These are phyloP conservation scores for Akebia trifoliata DNA, from an alignment of 164 flowering plant species.

Conservation along the genomic window DNA sequence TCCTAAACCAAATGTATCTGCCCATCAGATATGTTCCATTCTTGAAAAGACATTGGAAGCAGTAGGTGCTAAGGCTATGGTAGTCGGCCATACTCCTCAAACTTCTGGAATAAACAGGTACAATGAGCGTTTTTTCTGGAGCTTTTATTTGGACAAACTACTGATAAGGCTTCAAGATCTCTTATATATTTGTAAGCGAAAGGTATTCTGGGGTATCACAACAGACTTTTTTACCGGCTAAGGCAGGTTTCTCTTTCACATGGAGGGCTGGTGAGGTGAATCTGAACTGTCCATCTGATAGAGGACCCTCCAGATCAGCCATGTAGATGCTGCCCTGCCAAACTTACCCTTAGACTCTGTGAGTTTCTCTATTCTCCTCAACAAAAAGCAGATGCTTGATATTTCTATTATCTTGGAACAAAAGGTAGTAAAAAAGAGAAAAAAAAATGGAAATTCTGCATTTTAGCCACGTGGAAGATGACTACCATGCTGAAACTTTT, in stretches of 20 bases:
- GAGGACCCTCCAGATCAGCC: no score
- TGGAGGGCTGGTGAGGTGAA: background rate
- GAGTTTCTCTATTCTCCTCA: no score
- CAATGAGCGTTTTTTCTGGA: slow-evolving; percentile 1
- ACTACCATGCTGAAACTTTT: no score
- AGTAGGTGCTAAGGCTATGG: slow-evolving; percentile 84
- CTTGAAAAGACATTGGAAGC: slow-evolving; percentile 68
- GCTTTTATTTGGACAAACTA: background rate
- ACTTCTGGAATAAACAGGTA: slow-evolving; percentile 77
- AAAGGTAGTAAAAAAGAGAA: no score
- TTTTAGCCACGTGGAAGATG: no score
- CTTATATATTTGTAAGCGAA: background rate
- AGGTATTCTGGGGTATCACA: background rate
- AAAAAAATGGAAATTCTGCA: no score
- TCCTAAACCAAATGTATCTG: slow-evolving; percentile 9
- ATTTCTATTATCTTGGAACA: no score
- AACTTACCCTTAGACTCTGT: no score
- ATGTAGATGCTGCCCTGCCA: no score
- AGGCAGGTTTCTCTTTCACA: background rate
- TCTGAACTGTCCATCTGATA: background rate
- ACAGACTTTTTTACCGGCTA: background rate
- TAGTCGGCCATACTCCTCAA: slow-evolving; percentile 98
- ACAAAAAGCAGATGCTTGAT: no score
- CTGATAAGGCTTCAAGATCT: background rate
- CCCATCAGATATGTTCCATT: slow-evolving; percentile 52